Evolutionary conservation across 2,329 filamentous ascomycete species (phyloP).

Genomic region (Neurospora crassa): DNA sequence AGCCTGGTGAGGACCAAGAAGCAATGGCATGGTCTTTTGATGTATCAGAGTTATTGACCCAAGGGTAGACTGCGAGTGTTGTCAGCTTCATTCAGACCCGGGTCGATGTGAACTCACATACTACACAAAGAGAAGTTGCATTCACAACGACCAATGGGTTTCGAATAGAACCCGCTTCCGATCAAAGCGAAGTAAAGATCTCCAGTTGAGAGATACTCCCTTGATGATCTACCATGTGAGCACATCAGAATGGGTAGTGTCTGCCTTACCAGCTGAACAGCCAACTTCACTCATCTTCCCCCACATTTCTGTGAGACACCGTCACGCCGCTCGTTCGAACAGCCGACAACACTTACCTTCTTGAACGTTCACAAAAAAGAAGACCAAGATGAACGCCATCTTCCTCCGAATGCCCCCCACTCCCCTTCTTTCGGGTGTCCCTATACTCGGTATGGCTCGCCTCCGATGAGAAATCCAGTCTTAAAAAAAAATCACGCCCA

Average conservation of each 20-base stretch:
- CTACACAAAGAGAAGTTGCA: neutral
- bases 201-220: neutral
- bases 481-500: conserved; percentile 20
- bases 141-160: neutral
- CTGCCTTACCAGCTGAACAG: neutral
- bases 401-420: conserved; percentile 26
- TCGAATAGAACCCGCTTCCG: neutral
- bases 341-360: neutral
- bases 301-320: neutral
- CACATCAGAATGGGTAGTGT: neutral
- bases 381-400: conserved; percentile 13
- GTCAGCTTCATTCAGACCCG: neutral
- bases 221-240: neutral
- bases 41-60: too few species aligned
- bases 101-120: neutral
- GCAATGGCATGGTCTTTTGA: too few species aligned
- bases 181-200: neutral
- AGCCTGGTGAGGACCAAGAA: too few species aligned
- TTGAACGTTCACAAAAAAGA: neutral
- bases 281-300: neutral
- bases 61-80: too few species aligned
- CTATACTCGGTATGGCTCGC: conserved; percentile 31
- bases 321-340: neutral
- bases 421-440: too few species aligned
- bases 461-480: conserved; percentile 25